Evolutionary conservation across 139 green algal species (phyloP).

Genomic region (Nannochloris sp.): DNA sequence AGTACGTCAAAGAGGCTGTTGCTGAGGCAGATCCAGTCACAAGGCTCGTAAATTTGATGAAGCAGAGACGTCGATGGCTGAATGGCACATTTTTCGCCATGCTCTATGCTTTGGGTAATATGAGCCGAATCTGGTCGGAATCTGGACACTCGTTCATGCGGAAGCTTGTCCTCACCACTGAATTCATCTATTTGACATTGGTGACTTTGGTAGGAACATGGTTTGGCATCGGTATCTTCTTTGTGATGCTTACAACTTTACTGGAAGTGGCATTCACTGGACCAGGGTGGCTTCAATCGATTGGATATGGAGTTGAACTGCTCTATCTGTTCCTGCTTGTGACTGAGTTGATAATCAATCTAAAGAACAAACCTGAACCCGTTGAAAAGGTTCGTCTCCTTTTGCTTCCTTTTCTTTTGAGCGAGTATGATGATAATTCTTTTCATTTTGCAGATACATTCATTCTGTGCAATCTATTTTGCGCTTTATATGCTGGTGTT

Average conservation of each 20-base stretch:
- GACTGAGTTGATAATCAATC: slow-evolving; percentile 26
- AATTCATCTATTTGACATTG: slow-evolving; percentile 13
- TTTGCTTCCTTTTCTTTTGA: background rate
- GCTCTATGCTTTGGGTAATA: slow-evolving; percentile 34
- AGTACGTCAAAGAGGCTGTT: slow-evolving; percentile 37
- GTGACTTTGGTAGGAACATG: slow-evolving; percentile 10
- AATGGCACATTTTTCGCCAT: slow-evolving; percentile 38
- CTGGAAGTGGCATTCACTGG: slow-evolving; percentile 1
- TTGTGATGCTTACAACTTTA: slow-evolving; percentile 26
- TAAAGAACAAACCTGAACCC: slow-evolving; percentile 33
- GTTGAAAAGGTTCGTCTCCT: slow-evolving; percentile 20
- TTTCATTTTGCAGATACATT: slow-evolving; percentile 15
- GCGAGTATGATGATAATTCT: background rate
- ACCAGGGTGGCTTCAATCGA: background rate
- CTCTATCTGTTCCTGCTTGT: slow-evolving; percentile 35
- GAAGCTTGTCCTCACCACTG: slow-evolving; percentile 6
- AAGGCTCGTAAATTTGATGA: slow-evolving; percentile 23
- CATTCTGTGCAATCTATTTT: slow-evolving; percentile 36
- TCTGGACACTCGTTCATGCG: slow-evolving; percentile 21
- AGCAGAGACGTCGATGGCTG: slow-evolving; percentile 33
- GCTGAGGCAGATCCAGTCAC: slow-evolving; percentile 34
- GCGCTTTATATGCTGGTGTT: slow-evolving; percentile 35
- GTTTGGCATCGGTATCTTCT: slow-evolving; percentile 26
- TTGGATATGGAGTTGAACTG: slow-evolving; percentile 8
- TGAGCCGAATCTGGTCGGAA: slow-evolving; percentile 29